Evolutionary conservation across 2,329 filamentous ascomycete species (phyloP), one percentile per base, ranked within the genome.

Genomic region (Anthostomella pinea): DNA sequence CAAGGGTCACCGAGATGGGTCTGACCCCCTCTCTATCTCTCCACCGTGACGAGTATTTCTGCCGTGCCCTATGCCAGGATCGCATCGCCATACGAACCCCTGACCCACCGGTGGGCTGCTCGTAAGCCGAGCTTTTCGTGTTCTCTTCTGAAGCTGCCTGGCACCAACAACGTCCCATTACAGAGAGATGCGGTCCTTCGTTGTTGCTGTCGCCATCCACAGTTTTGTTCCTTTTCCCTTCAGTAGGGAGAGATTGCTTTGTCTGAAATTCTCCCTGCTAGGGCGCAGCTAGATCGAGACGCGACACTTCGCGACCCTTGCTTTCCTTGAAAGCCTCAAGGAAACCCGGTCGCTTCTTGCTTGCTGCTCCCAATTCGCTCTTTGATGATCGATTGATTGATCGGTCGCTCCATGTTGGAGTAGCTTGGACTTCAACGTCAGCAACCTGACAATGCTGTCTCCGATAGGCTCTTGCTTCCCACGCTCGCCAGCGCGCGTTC

Each of bases 391-490:
- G n/a, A n/a, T n/a, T n/a, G n/a, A n/a, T n/a, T n/a, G n/a, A n/a
- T n/a, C n/a, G n/a, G n/a, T n/a, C n/a, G n/a, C n/a, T n/a, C n/a
- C n/a, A n/a, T n/a, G n/a, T n/a, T n/a, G n/a, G n/a, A n/a, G n/a
- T n/a, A n/a, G n/a, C n/a, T n/a, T n/a, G n/a, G n/a, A n/a, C 28
- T 32, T 21, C 33, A 30, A 31, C 27, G 14, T 31, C 30, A 31
- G 29, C 28, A 15, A 18, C 32, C 33, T 26, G 37, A 48, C 22
- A 15, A 48, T 49, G 43, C 38, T 37, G 34, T 37, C 35, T 40
- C n/a, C 19, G 20, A n/a, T 35, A 18, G 33, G 38, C 18, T 41
- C 46, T 11, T 26, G 38, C 11, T 42, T 40, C n/a, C 30, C 39
- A 22, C 44, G 44, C 33, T 45, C 44, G 18, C 29, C 33, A 34